Evolutionary conservation across 345 rosid species (phyloP), one percentile per base, ranked within the genome.

Genomic region (Rhizophora apiculata): DNA sequence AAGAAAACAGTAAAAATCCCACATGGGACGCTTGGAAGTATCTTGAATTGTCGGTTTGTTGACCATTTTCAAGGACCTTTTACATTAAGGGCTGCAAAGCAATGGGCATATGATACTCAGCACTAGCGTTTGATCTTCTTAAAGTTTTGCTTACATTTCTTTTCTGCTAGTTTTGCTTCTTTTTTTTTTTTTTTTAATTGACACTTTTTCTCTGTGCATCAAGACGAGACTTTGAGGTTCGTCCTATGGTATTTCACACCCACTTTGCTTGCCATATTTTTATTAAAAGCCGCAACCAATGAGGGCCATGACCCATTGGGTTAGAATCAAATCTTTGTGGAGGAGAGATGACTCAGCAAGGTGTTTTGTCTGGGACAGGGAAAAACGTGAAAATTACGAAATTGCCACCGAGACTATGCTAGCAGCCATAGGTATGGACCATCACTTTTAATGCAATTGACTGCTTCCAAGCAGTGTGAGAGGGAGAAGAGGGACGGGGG

Each of bases 1-100:
- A 43, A 46, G 26, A 26, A 70, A 71, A 63, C 32, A 68, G 68
- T 59, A 39, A 48, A 69, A 82, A 69, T 69, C 72, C 74, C 89
- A 87, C 92, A 85, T 87, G 92, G 89, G 85, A n/a, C 75, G 81
- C 80, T 82, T 72, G 81, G 86, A 80, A 52, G 76, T 77, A 77
- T 82, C 76, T 78, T 52, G 30, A 70, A 62, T 67, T 85, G 89
- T 87, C 86, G 83, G 82, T 66, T 85, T 77, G 74, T 70, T 74
- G 53, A 69, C 30, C 78, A 72, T 70, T 68, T 77, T 68, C 69
- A 60, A 70, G 70, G 56, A 7, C 61, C 48, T 49, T 13, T 36
- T 5, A 36, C 56, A 56, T 65, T 55, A 79, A 88, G 80, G 84
- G 84, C 91, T 80, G 88, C 78, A 83, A 59, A 81, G 83, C 56